A percentile compares a stretch with the other conserved stretches of the same genome.
phyloP scores from a whole-genome alignment of 805 yeast genomes.

The Metschnikowia bowlesiae region DNA sequence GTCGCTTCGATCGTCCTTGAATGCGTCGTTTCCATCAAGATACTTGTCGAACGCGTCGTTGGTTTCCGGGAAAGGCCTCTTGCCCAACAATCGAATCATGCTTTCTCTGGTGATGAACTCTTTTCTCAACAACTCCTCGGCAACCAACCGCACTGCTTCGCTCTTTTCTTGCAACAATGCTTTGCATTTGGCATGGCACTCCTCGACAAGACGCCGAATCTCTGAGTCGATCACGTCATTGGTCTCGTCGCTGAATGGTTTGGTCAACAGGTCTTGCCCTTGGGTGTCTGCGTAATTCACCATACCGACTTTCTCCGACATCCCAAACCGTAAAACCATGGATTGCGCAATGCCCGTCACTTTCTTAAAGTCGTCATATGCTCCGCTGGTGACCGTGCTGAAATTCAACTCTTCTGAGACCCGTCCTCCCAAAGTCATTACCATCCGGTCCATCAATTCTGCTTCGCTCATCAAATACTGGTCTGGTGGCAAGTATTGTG shows the following conservation, averaged over 20 bases:
- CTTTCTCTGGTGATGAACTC: slow-evolving; percentile 94
- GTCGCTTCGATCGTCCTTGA: slow-evolving; percentile 29
- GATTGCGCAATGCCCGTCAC: slow-evolving; percentile 84
- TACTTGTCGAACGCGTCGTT: slow-evolving; percentile 89
- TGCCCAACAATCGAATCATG: slow-evolving; percentile 83
- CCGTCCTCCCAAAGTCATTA: slow-evolving; percentile 92
- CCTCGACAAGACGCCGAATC: slow-evolving; percentile 61
- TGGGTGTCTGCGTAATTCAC: slow-evolving; percentile 46
- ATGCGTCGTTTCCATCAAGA: slow-evolving; percentile 44
- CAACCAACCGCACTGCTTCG: slow-evolving; percentile 78
- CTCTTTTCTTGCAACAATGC: slow-evolving; percentile 59
- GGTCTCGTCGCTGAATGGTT: slow-evolving; percentile 72
- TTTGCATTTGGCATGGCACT: slow-evolving; percentile 59
- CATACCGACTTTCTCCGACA: slow-evolving; percentile 78
- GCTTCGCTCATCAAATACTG: slow-evolving; percentile 71
- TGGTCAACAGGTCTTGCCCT: slow-evolving; percentile 49
- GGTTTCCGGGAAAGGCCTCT: slow-evolving; percentile 85
- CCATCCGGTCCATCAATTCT: slow-evolving; percentile 78
- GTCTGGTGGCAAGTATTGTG: slow-evolving; percentile 90
- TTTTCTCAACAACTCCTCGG: slow-evolving; percentile 77
- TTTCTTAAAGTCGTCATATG: slow-evolving; percentile 87
- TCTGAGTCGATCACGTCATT: slow-evolving; percentile 65
- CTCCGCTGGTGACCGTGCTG: slow-evolving; percentile 85
- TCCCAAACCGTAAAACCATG: slow-evolving; percentile 85
- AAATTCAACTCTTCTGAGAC: slow-evolving; percentile 89